Conservation (phyloP, 2,329 filamentous ascomycete genomes). For the Trichoderma brevicompactum region DNA sequence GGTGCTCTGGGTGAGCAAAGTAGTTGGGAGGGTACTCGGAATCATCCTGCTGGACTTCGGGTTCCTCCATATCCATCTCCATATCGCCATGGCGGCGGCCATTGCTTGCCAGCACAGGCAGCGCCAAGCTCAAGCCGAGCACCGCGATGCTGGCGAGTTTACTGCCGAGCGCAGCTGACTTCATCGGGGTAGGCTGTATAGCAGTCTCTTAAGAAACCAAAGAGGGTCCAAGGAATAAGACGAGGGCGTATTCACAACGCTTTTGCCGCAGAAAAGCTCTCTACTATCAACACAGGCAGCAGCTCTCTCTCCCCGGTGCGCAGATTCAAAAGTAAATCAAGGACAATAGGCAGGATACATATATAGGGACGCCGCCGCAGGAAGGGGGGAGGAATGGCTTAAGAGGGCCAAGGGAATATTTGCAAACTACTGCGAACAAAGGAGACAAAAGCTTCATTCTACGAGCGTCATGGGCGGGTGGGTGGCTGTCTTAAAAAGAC, state of each 20-base stretch:
- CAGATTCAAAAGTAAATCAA: constrained; percentile 13
- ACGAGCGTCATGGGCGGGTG: constrained; percentile 18
- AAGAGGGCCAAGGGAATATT: background rate
- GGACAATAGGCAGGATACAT: background rate
- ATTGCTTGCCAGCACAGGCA: constrained; percentile 28
- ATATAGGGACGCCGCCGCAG: constrained; percentile 3
- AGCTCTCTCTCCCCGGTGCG: background rate
- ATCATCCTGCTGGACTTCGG: constrained; percentile 32
- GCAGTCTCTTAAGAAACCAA: background rate
- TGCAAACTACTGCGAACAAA: constrained; percentile 7
- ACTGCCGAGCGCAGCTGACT: constrained; percentile 6
- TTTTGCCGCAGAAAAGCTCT: background rate
- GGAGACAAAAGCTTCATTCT: constrained; percentile 1
- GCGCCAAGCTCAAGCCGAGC: constrained; percentile 26
- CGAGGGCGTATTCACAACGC: background rate
- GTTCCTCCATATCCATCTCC: constrained; percentile 9
- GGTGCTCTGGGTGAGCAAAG: constrained; percentile 60
- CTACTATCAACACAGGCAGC: background rate
- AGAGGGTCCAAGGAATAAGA: background rate
- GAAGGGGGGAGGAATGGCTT: background rate
- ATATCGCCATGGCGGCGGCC: constrained; percentile 32
- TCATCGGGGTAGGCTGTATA: constrained; percentile 22
- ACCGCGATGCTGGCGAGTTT: constrained; percentile 24
- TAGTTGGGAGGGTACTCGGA: constrained; percentile 56
- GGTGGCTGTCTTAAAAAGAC: constrained; percentile 18